These are phyloP conservation scores for Coemansia sp. DNA, from an alignment of 192 early-diverging fungal species.

Conservation along the genomic window DNA sequence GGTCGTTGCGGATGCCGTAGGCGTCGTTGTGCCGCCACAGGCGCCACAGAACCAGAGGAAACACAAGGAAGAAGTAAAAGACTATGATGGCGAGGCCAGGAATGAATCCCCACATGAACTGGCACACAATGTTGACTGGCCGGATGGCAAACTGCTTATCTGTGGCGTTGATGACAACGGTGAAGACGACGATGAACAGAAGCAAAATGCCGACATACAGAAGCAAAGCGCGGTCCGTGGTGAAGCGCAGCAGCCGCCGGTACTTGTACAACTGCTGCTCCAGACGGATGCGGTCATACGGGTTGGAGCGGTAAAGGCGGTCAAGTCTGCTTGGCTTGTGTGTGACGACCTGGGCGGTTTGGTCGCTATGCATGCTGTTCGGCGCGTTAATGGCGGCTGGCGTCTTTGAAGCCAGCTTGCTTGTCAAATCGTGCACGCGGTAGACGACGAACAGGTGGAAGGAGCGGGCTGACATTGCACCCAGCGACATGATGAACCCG, in stretches of 20 bases:
- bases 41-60: constrained; percentile 56
- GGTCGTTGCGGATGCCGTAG: constrained; percentile 61
- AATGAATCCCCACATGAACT: constrained; percentile 31
- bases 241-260: constrained; percentile 23
- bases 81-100: constrained; percentile 20
- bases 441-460: constrained; percentile 36
- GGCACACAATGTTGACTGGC: constrained; percentile 20
- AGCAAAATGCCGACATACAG: constrained; percentile 13
- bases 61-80: constrained; percentile 53
- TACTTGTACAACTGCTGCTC: constrained; percentile 27
- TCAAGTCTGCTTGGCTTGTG: neutral
- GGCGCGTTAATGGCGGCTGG: neutral
- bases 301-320: neutral
- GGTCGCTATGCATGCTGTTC: no score
- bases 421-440: constrained; percentile 27
- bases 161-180: constrained; percentile 24
- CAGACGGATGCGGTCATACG: constrained; percentile 9
- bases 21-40: constrained; percentile 57
- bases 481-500: constrained; percentile 30
- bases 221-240: constrained; percentile 27
- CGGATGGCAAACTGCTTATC: constrained; percentile 33
- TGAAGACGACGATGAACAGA: neutral
- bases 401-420: constrained; percentile 5
- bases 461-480: constrained; percentile 37
- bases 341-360: neutral